Base-by-base conservation (phyloP, 345 rosid species). In the Geranium rotundifolium region DNA sequence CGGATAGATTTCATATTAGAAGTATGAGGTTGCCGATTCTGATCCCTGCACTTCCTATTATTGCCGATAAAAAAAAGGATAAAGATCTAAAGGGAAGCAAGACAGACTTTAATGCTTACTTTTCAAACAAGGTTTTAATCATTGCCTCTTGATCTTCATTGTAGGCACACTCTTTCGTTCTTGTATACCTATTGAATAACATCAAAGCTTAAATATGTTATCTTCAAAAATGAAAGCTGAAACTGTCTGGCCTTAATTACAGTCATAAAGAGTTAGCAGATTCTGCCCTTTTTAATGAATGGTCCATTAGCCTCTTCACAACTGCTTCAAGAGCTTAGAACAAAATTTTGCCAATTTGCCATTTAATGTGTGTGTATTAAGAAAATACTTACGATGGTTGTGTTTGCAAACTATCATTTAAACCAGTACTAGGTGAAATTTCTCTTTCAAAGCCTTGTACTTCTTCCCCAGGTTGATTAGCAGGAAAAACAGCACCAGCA, bases 111-210 rank as follows among this genome's bases (percentile, higher is more conserved):
- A 73, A 50, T 56, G 77, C 98, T 85, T 73, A 92, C 99, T 86
- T 77, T 77, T 87, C 90, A 59, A 80, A 88, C 63, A 93, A 76
- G 64, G 70, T 72, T 77, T 73, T 88, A 52, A 93, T 79, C 59
- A 63, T 80, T 65, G 82, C 84, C 69, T 90, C 99, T 67, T 90
- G 87, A 68, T 87, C 96, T 77, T 81, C 75, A 81, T 78, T 82
- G 63, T 84, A 73, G 37, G 95, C 84, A 68, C 61, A 66, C 72
- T 73, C 82, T 77, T 91, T 83, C 75, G 82, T 88, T 79, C 83
- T 90, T 57, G 74, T 72, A 73, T 66, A 71, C 80, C 99, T 90
- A 86, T 74, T 74, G 46, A 64, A 69, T 8, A 46, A 46, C 16
- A 46, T 46, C 16, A 69, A 58, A 59, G 41, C 46, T 37, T 61